Base-by-base conservation (phyloP, 768 basidiomycete genomes). In the Plicaturopsis crispa region DNA sequence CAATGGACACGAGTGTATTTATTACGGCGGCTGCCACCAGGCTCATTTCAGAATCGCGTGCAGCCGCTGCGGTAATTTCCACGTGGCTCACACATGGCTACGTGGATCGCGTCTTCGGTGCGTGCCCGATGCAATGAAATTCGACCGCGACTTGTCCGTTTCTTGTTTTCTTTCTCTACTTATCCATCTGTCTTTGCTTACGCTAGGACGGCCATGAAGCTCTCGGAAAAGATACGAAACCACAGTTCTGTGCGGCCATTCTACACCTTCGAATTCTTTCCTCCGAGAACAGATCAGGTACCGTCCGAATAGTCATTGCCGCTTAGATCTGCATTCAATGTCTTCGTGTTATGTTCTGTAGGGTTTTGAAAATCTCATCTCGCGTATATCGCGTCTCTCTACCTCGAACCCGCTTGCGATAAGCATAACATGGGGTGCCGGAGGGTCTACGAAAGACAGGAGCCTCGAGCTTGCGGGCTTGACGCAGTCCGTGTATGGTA, bases 401-500 rank as follows among this genome's bases (percentile, higher is more conserved):
- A 51, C 65, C 5, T 67, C 98, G 11, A 63, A 78, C 24, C 91
- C 92, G 5, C 67, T 92, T 5, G 92, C 86, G 17, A 73, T 98
- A 41, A 92, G 83, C 51, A 73, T 98, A 16, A 98, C 96, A 51
- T 98, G 96, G 96, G 96, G 96, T 31, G 94, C 96, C 0, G 94
- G 96, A 7, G 94, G 96, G 2, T 78, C 80, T 5, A 98, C 94
- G 0, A 89, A 76, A 48, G 86, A 92, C 23, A 73, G 85, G 22
- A 88, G 80, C 53, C 65, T 99, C 28, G 91, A 93, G 47, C 74
- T 99, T 2, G 93, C 92, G 0, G 75, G 74, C 8, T 60, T 89
- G 39, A 77, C 78, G 2, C 87, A 91, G 56, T 63, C 67, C 13
- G 75, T 80, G 39, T 74, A 87, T 58, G 78, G 74, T 1, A 63